Conservation (phyloP, 208 protist species). For the Leishmania gerbilli region DNA sequence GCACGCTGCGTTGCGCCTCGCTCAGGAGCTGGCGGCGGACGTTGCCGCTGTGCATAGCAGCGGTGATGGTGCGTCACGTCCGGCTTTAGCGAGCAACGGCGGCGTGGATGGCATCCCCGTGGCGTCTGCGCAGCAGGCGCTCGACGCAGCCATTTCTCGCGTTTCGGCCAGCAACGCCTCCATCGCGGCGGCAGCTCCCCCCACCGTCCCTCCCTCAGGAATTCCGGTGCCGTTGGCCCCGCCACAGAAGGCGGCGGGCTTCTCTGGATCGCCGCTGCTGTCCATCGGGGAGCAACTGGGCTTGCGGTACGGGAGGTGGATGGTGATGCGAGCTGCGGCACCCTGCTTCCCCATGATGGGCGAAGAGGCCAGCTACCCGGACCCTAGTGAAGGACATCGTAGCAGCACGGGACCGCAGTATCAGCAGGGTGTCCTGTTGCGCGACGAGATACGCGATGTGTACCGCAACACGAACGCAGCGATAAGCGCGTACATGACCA, state of each 20-base stretch:
- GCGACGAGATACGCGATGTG: slow-evolving; percentile 32
- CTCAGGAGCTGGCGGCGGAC: slow-evolving; percentile 18
- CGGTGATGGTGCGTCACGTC: too few relatives aligned
- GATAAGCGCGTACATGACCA: slow-evolving; percentile 29
- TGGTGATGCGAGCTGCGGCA: not conserved
- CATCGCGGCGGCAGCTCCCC: not conserved
- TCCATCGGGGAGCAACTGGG: not conserved
- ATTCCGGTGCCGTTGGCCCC: not conserved
- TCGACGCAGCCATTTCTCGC: slow-evolving; percentile 2
- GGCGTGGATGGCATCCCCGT: not conserved
- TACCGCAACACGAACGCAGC: slow-evolving; percentile 27
- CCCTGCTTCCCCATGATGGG: not conserved
- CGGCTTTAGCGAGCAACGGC: too few relatives aligned
- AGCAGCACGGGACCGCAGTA: not conserved
- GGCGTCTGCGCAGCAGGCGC: not conserved
- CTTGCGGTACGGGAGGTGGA: slow-evolving; percentile 4
- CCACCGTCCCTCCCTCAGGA: not conserved
- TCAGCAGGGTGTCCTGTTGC: slow-evolving; percentile 12
- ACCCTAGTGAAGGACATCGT: not conserved
- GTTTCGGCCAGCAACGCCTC: not conserved
- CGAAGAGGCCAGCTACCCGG: not conserved
- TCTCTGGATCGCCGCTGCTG: not conserved
- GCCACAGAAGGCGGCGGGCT: not conserved
- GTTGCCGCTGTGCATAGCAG: not conserved
- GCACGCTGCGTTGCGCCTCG: slow-evolving; percentile 16